These are phyloP conservation scores for Leccinum griseonigrum DNA, from an alignment of 1,284 basidiomycete species.

Conservation along the genomic window DNA sequence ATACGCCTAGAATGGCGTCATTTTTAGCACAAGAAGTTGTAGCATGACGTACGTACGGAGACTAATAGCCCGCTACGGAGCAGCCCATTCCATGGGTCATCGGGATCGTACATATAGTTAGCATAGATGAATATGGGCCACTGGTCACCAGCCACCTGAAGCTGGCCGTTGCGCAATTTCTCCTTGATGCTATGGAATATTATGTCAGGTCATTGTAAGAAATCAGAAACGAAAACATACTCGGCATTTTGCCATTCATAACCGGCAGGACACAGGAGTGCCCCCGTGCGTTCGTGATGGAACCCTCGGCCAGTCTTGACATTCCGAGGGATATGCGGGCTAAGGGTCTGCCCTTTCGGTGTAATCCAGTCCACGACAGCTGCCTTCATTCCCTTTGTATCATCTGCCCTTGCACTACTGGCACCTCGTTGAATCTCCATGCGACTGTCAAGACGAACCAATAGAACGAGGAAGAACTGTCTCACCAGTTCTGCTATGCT, in stretches of 20 bases:
- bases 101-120: background rate
- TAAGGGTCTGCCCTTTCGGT: background rate
- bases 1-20: background rate
- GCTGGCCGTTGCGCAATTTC: background rate
- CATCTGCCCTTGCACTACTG: background rate
- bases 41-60: background rate
- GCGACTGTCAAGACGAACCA: background rate
- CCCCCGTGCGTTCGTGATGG: background rate
- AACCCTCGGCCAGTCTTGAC: background rate
- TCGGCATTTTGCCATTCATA: background rate
- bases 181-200: background rate
- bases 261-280: background rate
- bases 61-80: background rate
- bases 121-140: background rate
- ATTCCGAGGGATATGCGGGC: background rate
- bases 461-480: background rate
- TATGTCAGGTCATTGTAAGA: background rate
- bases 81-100: background rate
- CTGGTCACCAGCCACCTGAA: background rate
- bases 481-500: background rate
- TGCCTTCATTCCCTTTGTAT: background rate
- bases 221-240: background rate
- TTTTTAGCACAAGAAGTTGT: background rate
- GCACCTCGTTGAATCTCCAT: background rate
- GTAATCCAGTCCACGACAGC: background rate